These are phyloP conservation scores for Fragilaria radians DNA, from an alignment of 108 stramenopile genomes.

Conservation along the genomic window DNA sequence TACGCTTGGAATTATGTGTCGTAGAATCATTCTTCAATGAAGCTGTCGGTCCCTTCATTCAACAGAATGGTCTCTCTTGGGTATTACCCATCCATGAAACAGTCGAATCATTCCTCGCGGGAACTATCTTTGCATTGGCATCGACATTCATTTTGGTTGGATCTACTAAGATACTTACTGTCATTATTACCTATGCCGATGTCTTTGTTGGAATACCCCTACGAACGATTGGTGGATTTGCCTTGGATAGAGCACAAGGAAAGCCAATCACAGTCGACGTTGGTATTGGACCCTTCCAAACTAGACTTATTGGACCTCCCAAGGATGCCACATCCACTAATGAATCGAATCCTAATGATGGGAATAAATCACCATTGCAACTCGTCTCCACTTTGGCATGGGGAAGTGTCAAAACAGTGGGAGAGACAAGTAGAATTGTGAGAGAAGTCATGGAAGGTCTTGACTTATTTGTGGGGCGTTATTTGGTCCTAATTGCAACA, in stretches of 20 bases:
- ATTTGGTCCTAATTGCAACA: constrained; percentile 74
- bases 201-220: constrained; percentile 61
- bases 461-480: constrained; percentile 86
- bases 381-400: constrained; percentile 39
- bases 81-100: constrained; percentile 87
- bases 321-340: constrained; percentile 36
- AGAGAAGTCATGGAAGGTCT: constrained; percentile 67
- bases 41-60: constrained; percentile 87
- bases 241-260: constrained; percentile 75
- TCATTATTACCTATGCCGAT: constrained; percentile 82
- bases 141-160: constrained; percentile 91
- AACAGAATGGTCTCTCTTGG: constrained; percentile 83
- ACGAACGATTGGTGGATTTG: constrained; percentile 75
- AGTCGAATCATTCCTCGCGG: constrained; percentile 87
- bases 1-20: constrained; percentile 89
- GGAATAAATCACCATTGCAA: constrained; percentile 23
- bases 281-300: constrained; percentile 78
- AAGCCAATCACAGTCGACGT: constrained; percentile 87
- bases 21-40: constrained; percentile 91
- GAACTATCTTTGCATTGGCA: constrained; percentile 85
- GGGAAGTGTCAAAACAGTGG: constrained; percentile 61
- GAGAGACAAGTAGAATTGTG: constrained; percentile 54
- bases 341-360: constrained; percentile 26
- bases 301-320: constrained; percentile 71
- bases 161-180: constrained; percentile 83